Evolutionary conservation across 148 eudicot species (phyloP), one percentile per base, ranked within the genome.

Genomic region (Drosera capensis): DNA sequence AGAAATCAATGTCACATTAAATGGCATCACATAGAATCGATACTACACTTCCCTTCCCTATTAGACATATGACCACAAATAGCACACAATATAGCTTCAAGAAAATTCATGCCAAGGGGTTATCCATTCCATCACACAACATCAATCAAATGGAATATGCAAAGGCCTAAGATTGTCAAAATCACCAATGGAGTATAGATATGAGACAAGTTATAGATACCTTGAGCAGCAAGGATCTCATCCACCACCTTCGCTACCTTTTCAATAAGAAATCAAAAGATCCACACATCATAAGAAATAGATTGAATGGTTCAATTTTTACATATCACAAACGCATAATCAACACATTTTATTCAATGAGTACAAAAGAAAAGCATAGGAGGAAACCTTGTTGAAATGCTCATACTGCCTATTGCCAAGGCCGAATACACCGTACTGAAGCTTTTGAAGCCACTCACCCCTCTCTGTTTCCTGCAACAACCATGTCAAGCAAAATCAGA

Each of bases 381-480:
- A n/a, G 22, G 20, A 9, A 22, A 88, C 97, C 97, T 84, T 84
- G 73, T 90, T 88, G 57, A 88, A 83, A 78, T 88, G 97, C 53
- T 88, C 97, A 60, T 88, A 88, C 21, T 88, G 97, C 49, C 81
- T 66, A 66, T 88, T 88, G 22, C 97, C 94, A 25, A 83, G 87
- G 52, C 84, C 94, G 67, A 82, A 82, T 0, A 82, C 78, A 49
- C 82, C 94, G 47, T 67, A 82, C 14, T 67, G 62, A 43, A 82
- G 86, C 52, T 83, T 72, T 48, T 83, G 74, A 63, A 83, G 80
- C 84, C 83, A 88, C 21, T 64, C 73, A 7, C 71, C 92, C 51
- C 51, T 80, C 34, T 75, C 92, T 23, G 71, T 67, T 23, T 75
- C 93, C 87, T 87, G 23, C 25, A 19, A 50, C 13, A 45, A 37